Evolutionary conservation across 2,329 filamentous ascomycete genomes (phyloP), one percentile per base, ranked within the genome.

Genomic region (Diaporthe sp.): DNA sequence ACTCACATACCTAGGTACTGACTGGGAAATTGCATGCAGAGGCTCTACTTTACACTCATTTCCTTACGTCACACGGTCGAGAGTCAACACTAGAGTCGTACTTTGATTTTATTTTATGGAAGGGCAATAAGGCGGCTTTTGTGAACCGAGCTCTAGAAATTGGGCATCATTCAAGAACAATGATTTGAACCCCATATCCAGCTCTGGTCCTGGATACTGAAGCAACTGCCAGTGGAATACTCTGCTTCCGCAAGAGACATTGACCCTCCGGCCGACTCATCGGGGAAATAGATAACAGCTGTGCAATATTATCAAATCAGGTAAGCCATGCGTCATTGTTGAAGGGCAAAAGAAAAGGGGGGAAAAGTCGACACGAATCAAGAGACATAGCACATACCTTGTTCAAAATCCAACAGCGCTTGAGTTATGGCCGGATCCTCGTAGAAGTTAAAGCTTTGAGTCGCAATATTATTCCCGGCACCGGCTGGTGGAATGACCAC

Each of bases 391-490:
- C 4, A 28, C 37, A 8, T 61, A 61, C 58, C 58, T 28, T 61
- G 37, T 42, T 61, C 58, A 28, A 61, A 61, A 17, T 61, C 58
- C 58, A 61, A 44, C 5, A 61, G 37, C n/a, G 37, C 58, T 37
- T 61, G 58, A 7, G 37, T 61, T 61, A 61, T 61, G 3, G n/a
- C 28, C n/a, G 58, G 58, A 20, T 61, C 58, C 58, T 61, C 37
- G 39, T 61, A 61, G 3, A 61, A 44, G 37, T 8, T n/a, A 39
- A 61, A 61, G 2, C 15, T 37, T 4, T 15, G 58, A 7, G 2
- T 44, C n/a, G 13, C n/a, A 28, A 9, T 8, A 15, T 5, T 15
- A 28, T 31, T 31, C 31, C 13, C 7, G 58, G 13, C 4, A 42
- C 4, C 20, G 7, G 13, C 6, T 28, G n/a, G 1, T 3, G 15